Base-by-base conservation (phyloP, 352 stramenopile species). In the Plasmopara halstedii region DNA sequence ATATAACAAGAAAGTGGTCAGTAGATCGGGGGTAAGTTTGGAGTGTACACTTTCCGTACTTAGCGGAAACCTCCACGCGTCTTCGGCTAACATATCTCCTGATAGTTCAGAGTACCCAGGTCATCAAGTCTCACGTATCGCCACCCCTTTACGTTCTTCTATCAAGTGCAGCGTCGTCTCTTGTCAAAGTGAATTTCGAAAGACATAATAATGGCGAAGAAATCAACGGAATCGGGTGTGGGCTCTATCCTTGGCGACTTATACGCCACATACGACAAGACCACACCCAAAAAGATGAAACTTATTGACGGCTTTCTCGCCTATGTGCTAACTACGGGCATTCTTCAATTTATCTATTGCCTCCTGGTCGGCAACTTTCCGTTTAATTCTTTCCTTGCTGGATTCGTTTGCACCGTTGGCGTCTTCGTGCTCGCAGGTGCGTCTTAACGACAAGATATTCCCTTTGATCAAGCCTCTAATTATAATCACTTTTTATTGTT, bases 341-440 rank as follows among this genome's bases (percentile, higher is more conserved):
- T 91, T 41, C 78, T 93, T 46, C 84, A 96, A 73, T 94, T 95
- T 77, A 70, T 94, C 59, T 96, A 96, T 80, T 95, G 84, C 66
- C 42, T 72, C 47, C 63, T 95, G 36, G 85, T 96, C 11, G 85
- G 85, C 43, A 94, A 66, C 25, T 96, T 95, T 66, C 85, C 85
- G 19, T 96, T 96, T 70, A 96, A 96, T 65, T 96, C 85, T 56
- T 96, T 96, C 61, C 67, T 96, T 27, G 85, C 85, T 14, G 84
- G 84, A 49, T 94, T 96, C 45, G 74, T 94, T 23, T 94, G 80
- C 68, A 91, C 81, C 15, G 79, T 96, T 25, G 85, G 85, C 42
- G 79, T 91, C 49, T 96, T 96, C 51, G 85, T 95, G 42, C 64
- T 96, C 8, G 85, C 84, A 27, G 84, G 83, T 93, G 39, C 20